These are phyloP conservation scores for Alternaria angustiovoidea DNA, from an alignment of 2,329 filamentous ascomycete genomes.

Conservation along the genomic window DNA sequence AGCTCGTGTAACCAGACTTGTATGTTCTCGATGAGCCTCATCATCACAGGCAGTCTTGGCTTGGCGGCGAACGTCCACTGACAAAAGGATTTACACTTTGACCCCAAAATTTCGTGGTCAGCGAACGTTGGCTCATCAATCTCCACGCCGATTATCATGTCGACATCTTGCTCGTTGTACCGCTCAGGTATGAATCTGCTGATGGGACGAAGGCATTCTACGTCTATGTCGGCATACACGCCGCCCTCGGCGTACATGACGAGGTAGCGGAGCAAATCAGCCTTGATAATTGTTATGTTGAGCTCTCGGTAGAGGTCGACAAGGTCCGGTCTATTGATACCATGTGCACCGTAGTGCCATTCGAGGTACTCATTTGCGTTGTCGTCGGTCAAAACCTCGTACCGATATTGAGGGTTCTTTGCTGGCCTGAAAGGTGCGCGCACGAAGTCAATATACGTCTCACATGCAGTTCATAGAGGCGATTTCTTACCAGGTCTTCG, in stretches of 20 bases:
- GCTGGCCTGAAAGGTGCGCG: conserved; percentile 53
- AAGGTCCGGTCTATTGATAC: conserved; percentile 69
- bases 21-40: conserved; percentile 72
- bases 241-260: conserved; percentile 73
- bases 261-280: conserved; percentile 71
- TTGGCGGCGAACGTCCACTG: conserved; percentile 80
- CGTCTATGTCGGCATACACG: conserved; percentile 68
- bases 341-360: conserved; percentile 70
- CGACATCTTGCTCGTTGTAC: conserved; percentile 69
- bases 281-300: conserved; percentile 69
- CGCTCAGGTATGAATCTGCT: conserved; percentile 69
- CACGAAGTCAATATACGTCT: neutral
- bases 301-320: conserved; percentile 40
- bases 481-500: conserved; percentile 56
- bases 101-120: conserved; percentile 70
- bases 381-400: conserved; percentile 73
- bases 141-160: conserved; percentile 75
- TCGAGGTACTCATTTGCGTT: conserved; percentile 75
- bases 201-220: conserved; percentile 63
- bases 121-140: conserved; percentile 73
- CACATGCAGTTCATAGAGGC: neutral
- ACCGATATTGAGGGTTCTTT: conserved; percentile 72
- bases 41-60: conserved; percentile 72
- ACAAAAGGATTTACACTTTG: conserved; percentile 74
- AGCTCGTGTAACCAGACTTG: conserved; percentile 70